Base-by-base conservation (phyloP, 73 alveolate species). In the Stentor roeselii region DNA sequence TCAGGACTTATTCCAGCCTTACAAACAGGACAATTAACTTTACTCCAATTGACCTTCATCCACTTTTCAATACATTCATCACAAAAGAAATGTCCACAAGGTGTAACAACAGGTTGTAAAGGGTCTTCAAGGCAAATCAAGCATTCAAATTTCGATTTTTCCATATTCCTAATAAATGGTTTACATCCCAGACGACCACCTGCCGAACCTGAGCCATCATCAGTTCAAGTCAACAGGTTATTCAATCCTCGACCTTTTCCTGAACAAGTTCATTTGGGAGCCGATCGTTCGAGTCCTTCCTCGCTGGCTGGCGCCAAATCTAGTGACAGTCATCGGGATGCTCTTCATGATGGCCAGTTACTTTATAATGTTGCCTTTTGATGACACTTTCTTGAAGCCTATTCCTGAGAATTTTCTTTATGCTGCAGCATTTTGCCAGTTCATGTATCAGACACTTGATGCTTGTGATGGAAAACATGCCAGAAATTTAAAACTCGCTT, bases 21-120 rank as follows among this genome's bases (percentile, higher is more conserved):
- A 67, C 96, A 90, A 38, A 89, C 92, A n/a, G 96, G 96, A 67
- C 96, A 90, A 67, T 83, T 42, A 38, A 75, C 3, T 82, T 76
- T 15, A 84, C 77, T 67, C 58, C 86, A 59, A 89, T 60, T 60
- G 39, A 77, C 78, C 42, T 83, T 84, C 60, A 92, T 36, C 96
- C 98, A 92, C 89, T 87, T 50, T 58, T 88, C 77, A 42, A 92
- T 83, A 41, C 97, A 92, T 3, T 83, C 75, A 94, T 95, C 90
- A 59, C 97, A 92, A 76, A 67, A 92, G 74, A 92, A 60, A 88
- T 92, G 97, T n/a, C 97, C 97, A 75, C 97, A 92, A 61, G 60
- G 82, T 15, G 97, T 90, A 39, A 92, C 90, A 59, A 92, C 94
- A 6, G 97, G 96, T 36, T 90, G 93, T 59, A 76, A 74, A 30